Percentiles rank a stretch among this genome's conserved stretches.
These are phyloP conservation scores for Pestalotiopsis fici DNA, from an alignment of 2,329 filamentous ascomycete species.

Conservation along the genomic window DNA sequence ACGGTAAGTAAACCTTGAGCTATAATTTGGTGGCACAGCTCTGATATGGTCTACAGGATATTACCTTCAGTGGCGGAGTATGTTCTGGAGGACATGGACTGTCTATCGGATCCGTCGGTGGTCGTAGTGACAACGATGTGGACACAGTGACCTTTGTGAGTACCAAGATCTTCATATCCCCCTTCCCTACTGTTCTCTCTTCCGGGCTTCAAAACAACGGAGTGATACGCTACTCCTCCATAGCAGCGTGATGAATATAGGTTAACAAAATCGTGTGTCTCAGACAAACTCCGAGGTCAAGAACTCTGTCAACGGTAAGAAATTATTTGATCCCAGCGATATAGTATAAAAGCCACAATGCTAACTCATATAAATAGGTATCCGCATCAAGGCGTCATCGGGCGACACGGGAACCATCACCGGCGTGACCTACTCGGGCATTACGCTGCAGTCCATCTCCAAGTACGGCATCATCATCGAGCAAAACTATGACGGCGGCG, in stretches of 20 bases:
- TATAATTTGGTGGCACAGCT: too few species aligned
- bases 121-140: slow-evolving; percentile 53
- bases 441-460: slow-evolving; percentile 49
- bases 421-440: slow-evolving; percentile 53
- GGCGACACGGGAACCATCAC: slow-evolving; percentile 48
- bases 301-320: slow-evolving; percentile 51
- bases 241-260: too few species aligned
- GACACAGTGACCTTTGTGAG: slow-evolving; percentile 45
- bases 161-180: too few species aligned
- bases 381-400: slow-evolving; percentile 50
- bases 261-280: too few species aligned
- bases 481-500: slow-evolving; percentile 49
- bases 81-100: slow-evolving; percentile 47
- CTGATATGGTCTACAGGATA: slow-evolving; percentile 25
- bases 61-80: slow-evolving; percentile 43
- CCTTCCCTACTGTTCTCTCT: too few species aligned
- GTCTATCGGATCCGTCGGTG: slow-evolving; percentile 45
- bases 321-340: too few species aligned
- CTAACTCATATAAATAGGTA: slow-evolving; percentile 19
- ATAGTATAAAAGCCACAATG: too few species aligned
- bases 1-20: slow-evolving; percentile 14
- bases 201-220: too few species aligned
- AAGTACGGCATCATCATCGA: slow-evolving; percentile 42
- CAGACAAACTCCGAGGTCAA: slow-evolving; percentile 44
- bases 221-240: too few species aligned